Conservation (phyloP, 2,329 filamentous ascomycete genomes). For the Corynespora cassiicola region DNA sequence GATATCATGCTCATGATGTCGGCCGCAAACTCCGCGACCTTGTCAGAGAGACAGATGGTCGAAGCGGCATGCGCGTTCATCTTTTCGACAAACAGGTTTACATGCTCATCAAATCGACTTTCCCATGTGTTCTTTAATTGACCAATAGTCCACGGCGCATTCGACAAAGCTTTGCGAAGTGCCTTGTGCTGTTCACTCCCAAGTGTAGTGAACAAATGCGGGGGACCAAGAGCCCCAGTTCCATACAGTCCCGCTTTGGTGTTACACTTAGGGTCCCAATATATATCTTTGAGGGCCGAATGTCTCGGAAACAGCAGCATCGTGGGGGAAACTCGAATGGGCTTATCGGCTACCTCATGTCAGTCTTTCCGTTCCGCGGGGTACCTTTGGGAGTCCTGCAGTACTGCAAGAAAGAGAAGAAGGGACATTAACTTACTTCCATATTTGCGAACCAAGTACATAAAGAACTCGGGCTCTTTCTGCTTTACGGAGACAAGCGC, state of each 20-base stretch:
- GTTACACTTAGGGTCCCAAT: slow-evolving; percentile 40
- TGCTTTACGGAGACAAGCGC: slow-evolving; percentile 18
- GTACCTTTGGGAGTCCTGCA: too few relatives aligned
- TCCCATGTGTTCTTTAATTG: slow-evolving; percentile 41
- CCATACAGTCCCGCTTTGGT: slow-evolving; percentile 35
- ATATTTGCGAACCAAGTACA: slow-evolving; percentile 18
- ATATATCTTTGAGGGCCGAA: slow-evolving; percentile 41
- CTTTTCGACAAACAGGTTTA: slow-evolving; percentile 32
- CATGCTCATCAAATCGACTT: slow-evolving; percentile 34
- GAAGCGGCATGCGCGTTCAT: slow-evolving; percentile 21
- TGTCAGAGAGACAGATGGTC: slow-evolving; percentile 31
- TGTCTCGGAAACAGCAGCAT: slow-evolving; percentile 39
- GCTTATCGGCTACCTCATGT: slow-evolving; percentile 17
- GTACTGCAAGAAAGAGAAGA: background rate
- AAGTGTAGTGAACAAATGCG: slow-evolving; percentile 28
- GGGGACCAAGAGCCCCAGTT: slow-evolving; percentile 35
- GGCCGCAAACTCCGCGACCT: slow-evolving; percentile 41
- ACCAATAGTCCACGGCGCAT: slow-evolving; percentile 33
- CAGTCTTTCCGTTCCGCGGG: too few relatives aligned
- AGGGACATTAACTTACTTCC: slow-evolving; percentile 13
- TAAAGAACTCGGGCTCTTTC: slow-evolving; percentile 19
- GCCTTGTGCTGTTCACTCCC: slow-evolving; percentile 31
- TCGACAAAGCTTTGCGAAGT: slow-evolving; percentile 36
- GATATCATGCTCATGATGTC: slow-evolving; percentile 44
- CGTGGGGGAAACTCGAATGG: slow-evolving; percentile 38